These are phyloP conservation scores for Olyra latifolia DNA, from an alignment of 176 grass and related monocot genomes.

Conservation along the genomic window DNA sequence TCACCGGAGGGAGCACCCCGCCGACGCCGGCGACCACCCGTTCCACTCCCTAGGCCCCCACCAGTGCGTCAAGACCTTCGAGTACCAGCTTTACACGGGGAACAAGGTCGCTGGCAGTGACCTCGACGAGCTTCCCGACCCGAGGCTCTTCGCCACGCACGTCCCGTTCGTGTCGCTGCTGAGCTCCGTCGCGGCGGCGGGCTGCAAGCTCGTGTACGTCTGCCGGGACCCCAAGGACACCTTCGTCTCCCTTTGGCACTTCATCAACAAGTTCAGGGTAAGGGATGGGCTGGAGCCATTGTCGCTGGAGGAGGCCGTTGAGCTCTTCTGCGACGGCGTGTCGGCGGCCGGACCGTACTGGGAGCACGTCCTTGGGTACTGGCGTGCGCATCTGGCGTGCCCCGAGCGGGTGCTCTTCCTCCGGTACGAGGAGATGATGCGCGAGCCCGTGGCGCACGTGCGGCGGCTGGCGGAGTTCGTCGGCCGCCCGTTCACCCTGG, in stretches of 20 bases:
- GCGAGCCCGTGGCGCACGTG: neutral
- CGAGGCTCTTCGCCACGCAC: constrained; percentile 39
- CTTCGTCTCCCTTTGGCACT: neutral
- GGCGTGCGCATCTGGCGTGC: neutral
- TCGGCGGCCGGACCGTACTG: constrained; percentile 6
- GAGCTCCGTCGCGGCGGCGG: neutral
- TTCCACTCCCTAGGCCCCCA: constrained; percentile 13
- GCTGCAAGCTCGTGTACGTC: constrained; percentile 31
- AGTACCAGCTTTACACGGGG: constrained; percentile 6
- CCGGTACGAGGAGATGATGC: constrained; percentile 25
- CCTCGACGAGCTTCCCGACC: constrained; percentile 13
- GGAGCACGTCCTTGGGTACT: constrained; percentile 38
- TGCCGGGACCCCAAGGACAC: constrained; percentile 35
- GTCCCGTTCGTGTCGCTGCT: constrained; percentile 28
- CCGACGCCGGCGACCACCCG: neutral
- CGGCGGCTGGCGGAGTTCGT: constrained; percentile 8
- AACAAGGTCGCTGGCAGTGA: neutral
- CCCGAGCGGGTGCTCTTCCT: constrained; percentile 36
- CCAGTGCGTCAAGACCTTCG: constrained; percentile 24
- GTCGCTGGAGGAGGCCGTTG: neutral
- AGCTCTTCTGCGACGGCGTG: neutral
- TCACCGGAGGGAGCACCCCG: constrained; percentile 14
- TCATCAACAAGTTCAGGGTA: neutral
- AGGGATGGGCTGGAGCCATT: neutral
- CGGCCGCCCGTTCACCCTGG: neutral